Base-by-base conservation (phyloP, 1,284 basidiomycete genomes). In the Irpex rosettiformis region DNA sequence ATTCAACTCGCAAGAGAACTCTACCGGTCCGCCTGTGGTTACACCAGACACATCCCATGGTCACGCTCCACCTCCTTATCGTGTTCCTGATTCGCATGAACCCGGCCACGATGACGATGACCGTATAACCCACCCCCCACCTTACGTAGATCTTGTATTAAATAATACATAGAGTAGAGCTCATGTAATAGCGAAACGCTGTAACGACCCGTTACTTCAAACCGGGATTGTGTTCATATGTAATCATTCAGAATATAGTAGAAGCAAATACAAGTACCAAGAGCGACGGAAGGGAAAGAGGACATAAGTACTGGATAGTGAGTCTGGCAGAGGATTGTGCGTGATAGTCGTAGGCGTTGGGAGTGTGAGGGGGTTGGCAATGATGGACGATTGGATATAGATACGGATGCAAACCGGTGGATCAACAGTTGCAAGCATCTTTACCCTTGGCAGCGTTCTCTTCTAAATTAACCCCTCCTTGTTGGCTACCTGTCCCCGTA, bases 341-440 rank as follows among this genome's bases (percentile, higher is more conserved):
- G 54, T 61, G 61, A 64, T 65, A 64, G 64, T 55, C 63, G 59
- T 21, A 52, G 18, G 24, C 27, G 29, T 51, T 27, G n/a, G 52
- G 29, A 58, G 53, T 48, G 33, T 55, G 30, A 54, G 7, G 48
- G 8, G 18, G 25, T 11, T 25, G 48, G 13, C 13, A 47, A 18
- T 18, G n/a, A 24, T 22, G 48, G n/a, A n/a, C n/a, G n/a, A n/a
- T n/a, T n/a, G n/a, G 13, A 24, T 51, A 27, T 28, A 51, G 48
- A 51, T 51, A 51, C 48, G 25, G 48, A 24, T 7, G 13, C 11
- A 28, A 53, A 28, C 57, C 51, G 7, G 56, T 49, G 54, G 7
- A 65, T 73, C 63, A 82, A 67, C 91, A 94, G 73, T 86, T 91
- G 78, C 92, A 94, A 45, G 83, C 87, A 64, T 92, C 88, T 75